These are phyloP conservation scores for Pseudogymnoascus pannorum DNA, from an alignment of 2,329 filamentous ascomycete species.

Conservation along the genomic window DNA sequence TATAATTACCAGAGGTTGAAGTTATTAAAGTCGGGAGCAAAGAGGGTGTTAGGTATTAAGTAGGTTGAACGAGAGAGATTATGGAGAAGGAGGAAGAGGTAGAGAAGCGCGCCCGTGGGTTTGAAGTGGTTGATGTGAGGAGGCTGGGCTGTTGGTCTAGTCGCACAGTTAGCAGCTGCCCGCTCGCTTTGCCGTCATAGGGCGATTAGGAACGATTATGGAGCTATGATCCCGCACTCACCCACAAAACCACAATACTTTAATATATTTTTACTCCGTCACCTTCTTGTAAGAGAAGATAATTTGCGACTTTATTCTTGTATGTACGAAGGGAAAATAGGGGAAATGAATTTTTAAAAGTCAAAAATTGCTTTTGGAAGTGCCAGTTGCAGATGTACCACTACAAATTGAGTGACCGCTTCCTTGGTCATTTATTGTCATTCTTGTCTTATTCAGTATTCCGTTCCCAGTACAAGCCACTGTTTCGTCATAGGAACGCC, in stretches of 20 bases:
- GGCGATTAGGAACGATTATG: conserved; percentile 6
- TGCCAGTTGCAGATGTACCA: not conserved
- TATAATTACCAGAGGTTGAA: not conserved
- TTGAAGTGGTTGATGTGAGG: conserved; percentile 6
- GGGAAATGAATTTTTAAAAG: not conserved
- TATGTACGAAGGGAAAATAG: conserved; percentile 2
- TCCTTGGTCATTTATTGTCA: conserved; percentile 2
- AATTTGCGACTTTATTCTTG: not conserved
- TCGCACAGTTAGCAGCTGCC: conserved; percentile 7
- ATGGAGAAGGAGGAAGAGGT: not conserved
- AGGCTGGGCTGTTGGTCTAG: conserved; percentile 1
- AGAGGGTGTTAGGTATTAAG: not conserved
- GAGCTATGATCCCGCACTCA: conserved; percentile 5
- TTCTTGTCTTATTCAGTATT: conserved; percentile 8
- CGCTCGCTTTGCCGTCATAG: conserved; percentile 6
- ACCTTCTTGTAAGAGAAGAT: not conserved
- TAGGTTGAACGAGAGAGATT: not conserved
- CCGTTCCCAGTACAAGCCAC: conserved; percentile 7
- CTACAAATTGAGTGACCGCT: not conserved
- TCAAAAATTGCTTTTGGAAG: not conserved
- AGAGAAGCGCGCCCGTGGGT: not conserved
- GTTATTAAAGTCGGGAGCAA: not conserved
- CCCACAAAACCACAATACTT: not conserved
- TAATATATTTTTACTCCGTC: not conserved
- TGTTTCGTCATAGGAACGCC: conserved; percentile 1